Percentiles rank a stretch among this genome's conserved stretches.
These are phyloP conservation scores for Aristolochia contorta DNA, from an alignment of 164 flowering plant species.

Conservation along the genomic window DNA sequence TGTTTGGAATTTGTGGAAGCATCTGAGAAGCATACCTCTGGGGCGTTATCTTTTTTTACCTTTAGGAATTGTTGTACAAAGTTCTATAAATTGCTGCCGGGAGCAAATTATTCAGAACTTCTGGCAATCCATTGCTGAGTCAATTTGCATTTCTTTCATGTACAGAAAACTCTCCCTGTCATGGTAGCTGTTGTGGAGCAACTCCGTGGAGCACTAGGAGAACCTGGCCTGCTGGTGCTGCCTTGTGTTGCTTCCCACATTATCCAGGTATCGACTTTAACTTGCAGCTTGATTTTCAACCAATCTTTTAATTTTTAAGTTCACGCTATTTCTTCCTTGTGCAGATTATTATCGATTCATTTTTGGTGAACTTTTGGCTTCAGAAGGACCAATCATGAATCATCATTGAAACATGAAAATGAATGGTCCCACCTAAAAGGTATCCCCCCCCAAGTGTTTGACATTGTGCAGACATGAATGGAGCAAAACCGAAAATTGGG, in stretches of 20 bases:
- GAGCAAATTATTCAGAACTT: too few species aligned
- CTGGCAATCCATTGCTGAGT: too few species aligned
- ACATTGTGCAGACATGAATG: too few species aligned
- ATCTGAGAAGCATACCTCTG: too few species aligned
- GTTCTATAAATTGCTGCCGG: too few species aligned
- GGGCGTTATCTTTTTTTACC: too few species aligned
- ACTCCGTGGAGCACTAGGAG: constrained; percentile 80
- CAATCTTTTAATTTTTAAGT: neutral
- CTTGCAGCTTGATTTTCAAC: neutral
- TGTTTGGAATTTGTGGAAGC: too few species aligned
- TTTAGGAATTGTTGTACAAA: too few species aligned
- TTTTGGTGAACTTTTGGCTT: constrained; percentile 54
- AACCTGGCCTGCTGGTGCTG: constrained; percentile 80
- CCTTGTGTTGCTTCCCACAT: constrained; percentile 95
- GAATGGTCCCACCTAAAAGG: too few species aligned
- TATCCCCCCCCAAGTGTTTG: too few species aligned
- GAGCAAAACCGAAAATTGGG: too few species aligned
- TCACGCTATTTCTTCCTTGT: constrained; percentile 8
- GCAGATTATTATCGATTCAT: constrained; percentile 68
- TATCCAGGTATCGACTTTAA: constrained; percentile 46
- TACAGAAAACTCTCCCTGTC: constrained; percentile 90
- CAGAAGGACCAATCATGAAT: constrained; percentile 22
- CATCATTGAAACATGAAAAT: too few species aligned
- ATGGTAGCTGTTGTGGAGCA: constrained; percentile 90
- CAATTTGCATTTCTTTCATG: neutral